Percentiles rank a stretch among this genome's conserved stretches.
Conservation (phyloP, 495 filamentous ascomycete species). For the Penicillium lagena region DNA sequence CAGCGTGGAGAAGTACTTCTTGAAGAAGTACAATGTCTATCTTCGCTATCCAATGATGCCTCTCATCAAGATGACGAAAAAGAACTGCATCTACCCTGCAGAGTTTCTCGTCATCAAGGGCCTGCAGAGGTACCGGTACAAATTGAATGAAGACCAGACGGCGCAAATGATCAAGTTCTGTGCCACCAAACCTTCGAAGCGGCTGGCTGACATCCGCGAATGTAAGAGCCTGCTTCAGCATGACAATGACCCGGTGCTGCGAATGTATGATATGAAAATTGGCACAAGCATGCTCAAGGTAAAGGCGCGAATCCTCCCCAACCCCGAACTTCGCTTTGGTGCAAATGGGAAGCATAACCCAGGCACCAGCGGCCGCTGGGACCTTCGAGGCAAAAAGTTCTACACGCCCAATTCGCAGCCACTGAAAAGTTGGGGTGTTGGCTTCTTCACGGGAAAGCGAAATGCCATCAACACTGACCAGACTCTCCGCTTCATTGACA, state of each 20-base stretch:
- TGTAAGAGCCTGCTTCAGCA: slow-evolving; percentile 64
- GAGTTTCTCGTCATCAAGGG: slow-evolving; percentile 58
- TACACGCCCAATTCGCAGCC: slow-evolving; percentile 46
- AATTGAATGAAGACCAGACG: slow-evolving; percentile 63
- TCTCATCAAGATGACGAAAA: slow-evolving; percentile 62
- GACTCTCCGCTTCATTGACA: slow-evolving; percentile 49
- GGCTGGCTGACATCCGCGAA: slow-evolving; percentile 54
- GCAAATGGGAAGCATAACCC: slow-evolving; percentile 46
- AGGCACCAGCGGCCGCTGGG: slow-evolving; percentile 67
- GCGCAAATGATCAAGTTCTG: slow-evolving; percentile 84
- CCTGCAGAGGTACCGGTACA: slow-evolving; percentile 74
- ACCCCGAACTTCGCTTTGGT: slow-evolving; percentile 63
- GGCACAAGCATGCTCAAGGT: slow-evolving; percentile 53
- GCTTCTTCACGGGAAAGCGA: slow-evolving; percentile 40
- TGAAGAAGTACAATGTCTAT: slow-evolving; percentile 51
- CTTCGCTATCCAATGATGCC: slow-evolving; percentile 55
- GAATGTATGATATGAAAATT: slow-evolving; percentile 63
- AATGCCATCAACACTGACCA: slow-evolving; percentile 31
- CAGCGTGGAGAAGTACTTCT: slow-evolving; percentile 62
- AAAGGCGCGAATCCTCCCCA: slow-evolving; percentile 63
- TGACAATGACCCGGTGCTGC: slow-evolving; percentile 58
- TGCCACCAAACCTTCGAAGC: slow-evolving; percentile 54
- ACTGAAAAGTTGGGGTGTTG: slow-evolving; percentile 68
- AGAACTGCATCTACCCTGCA: slow-evolving; percentile 65
- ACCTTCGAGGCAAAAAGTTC: slow-evolving; percentile 76